Conservation (phyloP, 805 yeast species). For the Danielozyma ontarioensis region DNA sequence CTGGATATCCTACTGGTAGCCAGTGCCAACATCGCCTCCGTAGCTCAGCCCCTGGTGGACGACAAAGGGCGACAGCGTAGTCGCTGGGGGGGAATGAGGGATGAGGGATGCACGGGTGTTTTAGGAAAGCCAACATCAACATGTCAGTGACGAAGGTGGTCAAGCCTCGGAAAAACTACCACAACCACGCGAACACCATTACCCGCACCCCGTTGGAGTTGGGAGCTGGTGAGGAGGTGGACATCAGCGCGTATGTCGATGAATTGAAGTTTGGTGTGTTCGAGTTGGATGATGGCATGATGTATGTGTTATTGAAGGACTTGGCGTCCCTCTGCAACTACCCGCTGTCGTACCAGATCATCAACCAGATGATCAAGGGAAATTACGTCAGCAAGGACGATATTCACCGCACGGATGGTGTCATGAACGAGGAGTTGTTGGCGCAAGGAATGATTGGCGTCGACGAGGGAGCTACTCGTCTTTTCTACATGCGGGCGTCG, state of each 20-base stretch:
- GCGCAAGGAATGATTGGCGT: slow-evolving; percentile 13
- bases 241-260: not conserved
- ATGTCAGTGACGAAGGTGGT: not conserved
- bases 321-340: slow-evolving; percentile 31
- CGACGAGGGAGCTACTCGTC: slow-evolving; percentile 11
- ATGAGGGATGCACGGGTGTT: no score
- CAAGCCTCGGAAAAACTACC: not conserved
- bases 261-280: not conserved
- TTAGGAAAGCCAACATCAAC: no score
- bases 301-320: slow-evolving; percentile 25
- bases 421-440: slow-evolving; percentile 19
- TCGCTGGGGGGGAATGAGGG: no score
- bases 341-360: slow-evolving; percentile 39
- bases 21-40: no score
- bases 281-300: slow-evolving; percentile 1
- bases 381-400: slow-evolving; percentile 13
- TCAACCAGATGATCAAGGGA: slow-evolving; percentile 20
- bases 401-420: slow-evolving; percentile 8
- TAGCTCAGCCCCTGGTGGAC: no score
- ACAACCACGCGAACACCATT: not conserved
- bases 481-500: slow-evolving; percentile 20
- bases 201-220: not conserved
- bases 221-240: not conserved
- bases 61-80: no score
- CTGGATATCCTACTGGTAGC: no score